A percentile compares a stretch with the other conserved stretches of the same genome.
Evolutionary conservation across 495 filamentous ascomycete genomes (phyloP).

Genomic region (Cercophora sp.): DNA sequence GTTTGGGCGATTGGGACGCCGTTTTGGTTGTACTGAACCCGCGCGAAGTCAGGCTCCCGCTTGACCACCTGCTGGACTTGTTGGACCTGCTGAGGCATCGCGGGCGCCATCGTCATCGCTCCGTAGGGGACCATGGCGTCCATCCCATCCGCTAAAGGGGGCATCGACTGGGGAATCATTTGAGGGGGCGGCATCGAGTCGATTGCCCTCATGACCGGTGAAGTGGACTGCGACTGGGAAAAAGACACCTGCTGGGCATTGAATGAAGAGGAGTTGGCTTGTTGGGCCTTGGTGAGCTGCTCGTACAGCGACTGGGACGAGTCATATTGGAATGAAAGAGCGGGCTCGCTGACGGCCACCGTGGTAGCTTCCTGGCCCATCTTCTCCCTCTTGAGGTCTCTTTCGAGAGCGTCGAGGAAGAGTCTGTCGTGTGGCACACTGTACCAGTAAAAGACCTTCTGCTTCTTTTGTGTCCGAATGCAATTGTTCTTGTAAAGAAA

Average conservation of each 20-base stretch:
- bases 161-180: slow-evolving; percentile 75
- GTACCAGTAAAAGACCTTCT: slow-evolving; percentile 99
- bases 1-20: slow-evolving; percentile 76
- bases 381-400: slow-evolving; percentile 97
- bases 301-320: slow-evolving; percentile 98
- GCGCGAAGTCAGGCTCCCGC: slow-evolving; percentile 70
- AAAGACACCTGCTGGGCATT: slow-evolving; percentile 77
- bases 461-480: slow-evolving; percentile 99
- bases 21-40: slow-evolving; percentile 84
- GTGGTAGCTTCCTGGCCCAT: slow-evolving; percentile 98
- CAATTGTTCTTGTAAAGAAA: slow-evolving; percentile 99
- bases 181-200: slow-evolving; percentile 66
- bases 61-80: slow-evolving; percentile 75
- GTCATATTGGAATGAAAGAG: slow-evolving; percentile 97
- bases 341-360: slow-evolving; percentile 91
- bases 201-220: slow-evolving; percentile 86
- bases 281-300: slow-evolving; percentile 98
- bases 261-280: slow-evolving; percentile 96
- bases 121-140: slow-evolving; percentile 70
- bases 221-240: slow-evolving; percentile 68
- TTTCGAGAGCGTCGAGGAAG: slow-evolving; percentile 94
- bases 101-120: slow-evolving; percentile 57
- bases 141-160: slow-evolving; percentile 76
- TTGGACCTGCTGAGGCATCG: no score
- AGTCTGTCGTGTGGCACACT: slow-evolving; percentile 96